Evolutionary conservation across 352 stramenopile species (phyloP).

Genomic region (Globisporangium spinosum): DNA sequence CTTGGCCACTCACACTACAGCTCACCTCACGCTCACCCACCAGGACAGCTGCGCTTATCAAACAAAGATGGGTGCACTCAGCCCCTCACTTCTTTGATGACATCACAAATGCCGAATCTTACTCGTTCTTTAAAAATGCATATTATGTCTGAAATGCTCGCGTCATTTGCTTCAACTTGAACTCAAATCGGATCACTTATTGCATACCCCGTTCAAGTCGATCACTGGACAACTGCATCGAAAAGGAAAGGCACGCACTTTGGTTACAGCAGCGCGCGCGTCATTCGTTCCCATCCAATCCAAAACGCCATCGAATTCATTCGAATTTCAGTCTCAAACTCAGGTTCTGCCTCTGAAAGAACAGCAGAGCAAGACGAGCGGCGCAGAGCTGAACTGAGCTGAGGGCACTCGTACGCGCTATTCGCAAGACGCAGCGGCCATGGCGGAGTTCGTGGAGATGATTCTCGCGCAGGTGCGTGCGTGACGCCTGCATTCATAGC

Average conservation of each 20-base stretch:
- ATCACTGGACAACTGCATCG: not conserved
- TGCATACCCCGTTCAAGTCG: not conserved
- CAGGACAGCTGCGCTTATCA: not conserved
- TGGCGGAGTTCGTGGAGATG: constrained; percentile 82
- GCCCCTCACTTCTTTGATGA: not conserved
- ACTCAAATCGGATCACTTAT: not conserved
- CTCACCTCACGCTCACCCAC: not conserved
- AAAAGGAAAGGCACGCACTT: not conserved
- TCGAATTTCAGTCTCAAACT: not conserved
- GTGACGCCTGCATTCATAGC: not conserved
- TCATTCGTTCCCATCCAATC: constrained; percentile 13
- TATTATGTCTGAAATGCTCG: not conserved
- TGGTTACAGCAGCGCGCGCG: constrained; percentile 10
- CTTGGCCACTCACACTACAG: not conserved
- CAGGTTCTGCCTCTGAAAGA: not conserved
- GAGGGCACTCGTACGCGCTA: too few species aligned
- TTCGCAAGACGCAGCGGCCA: constrained; percentile 19
- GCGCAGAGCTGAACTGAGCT: not conserved
- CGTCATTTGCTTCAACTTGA: not conserved
- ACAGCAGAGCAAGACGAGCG: not conserved
- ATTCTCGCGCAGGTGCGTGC: constrained; percentile 79
- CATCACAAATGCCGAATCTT: constrained; percentile 3
- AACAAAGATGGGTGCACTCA: not conserved
- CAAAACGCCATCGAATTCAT: constrained; percentile 3
- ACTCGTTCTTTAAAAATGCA: not conserved